A percentile compares a stretch with the other conserved stretches of the same genome.
Conservation (phyloP, 306 rosid genomes). For the Quercus mongolica region DNA sequence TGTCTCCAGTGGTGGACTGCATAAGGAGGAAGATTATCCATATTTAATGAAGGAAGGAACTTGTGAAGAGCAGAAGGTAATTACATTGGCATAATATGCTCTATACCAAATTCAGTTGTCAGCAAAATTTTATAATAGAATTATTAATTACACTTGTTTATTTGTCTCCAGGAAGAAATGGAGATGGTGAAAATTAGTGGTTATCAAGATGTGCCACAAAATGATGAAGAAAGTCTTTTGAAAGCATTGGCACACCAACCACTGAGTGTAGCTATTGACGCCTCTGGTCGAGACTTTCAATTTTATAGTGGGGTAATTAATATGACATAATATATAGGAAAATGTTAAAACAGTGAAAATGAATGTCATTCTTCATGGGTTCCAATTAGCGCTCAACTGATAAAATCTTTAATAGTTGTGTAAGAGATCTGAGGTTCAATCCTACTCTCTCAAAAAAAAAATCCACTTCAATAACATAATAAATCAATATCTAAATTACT, state of each 20-base stretch:
- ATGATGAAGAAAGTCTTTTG: constrained; percentile 70
- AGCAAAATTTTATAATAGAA: not conserved
- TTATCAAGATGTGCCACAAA: constrained; percentile 77
- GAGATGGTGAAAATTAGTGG: constrained; percentile 69
- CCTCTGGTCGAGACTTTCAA: constrained; percentile 83
- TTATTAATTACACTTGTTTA: not conserved
- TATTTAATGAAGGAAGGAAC: constrained; percentile 88
- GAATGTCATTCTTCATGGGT: no score
- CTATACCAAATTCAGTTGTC: not conserved
- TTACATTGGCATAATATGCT: not conserved
- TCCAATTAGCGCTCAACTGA: rapidly evolving
- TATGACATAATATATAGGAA: no score
- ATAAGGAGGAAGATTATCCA: constrained; percentile 71
- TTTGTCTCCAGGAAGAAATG: constrained; percentile 44
- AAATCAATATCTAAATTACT: no score
- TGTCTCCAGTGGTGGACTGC: constrained; percentile 53
- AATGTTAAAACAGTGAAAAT: no score
- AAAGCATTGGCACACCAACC: constrained; percentile 94
- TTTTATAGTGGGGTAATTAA: constrained; percentile 77
- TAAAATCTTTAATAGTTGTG: rapidly evolving
- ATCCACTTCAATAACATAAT: no score
- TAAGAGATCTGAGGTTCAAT: rapidly evolving
- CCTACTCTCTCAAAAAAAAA: no score
- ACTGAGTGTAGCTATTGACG: constrained; percentile 83
- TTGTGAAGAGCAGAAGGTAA: constrained; percentile 75